Evolutionary conservation across 1,139 yeast genomes (phyloP).

Genomic region (Taiozyma sp.): DNA sequence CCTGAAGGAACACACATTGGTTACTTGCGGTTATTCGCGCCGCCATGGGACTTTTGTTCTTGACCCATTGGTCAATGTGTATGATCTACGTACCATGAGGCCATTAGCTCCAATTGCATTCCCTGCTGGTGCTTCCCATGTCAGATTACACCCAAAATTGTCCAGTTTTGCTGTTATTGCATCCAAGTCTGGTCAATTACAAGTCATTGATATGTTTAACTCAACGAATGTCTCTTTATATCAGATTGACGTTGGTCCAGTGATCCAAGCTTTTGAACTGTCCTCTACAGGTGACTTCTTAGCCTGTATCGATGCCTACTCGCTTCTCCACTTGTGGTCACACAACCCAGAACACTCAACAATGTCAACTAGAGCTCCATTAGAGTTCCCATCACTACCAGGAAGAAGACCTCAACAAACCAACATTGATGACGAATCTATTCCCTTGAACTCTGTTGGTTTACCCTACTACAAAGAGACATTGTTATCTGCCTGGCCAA

Average conservation of each 20-base stretch:
- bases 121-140: slow-evolving; percentile 86
- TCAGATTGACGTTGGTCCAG: slow-evolving; percentile 53
- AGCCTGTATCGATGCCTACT: slow-evolving; percentile 61
- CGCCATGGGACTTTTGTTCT: slow-evolving; percentile 48
- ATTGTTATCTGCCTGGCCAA: slow-evolving; percentile 77
- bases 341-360: slow-evolving; percentile 26
- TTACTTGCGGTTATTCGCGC: slow-evolving; percentile 77
- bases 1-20: slow-evolving; percentile 68
- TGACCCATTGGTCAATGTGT: slow-evolving; percentile 78
- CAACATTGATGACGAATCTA: slow-evolving; percentile 36
- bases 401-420: slow-evolving; percentile 32
- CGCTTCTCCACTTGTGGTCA: slow-evolving; percentile 76
- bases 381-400: slow-evolving; percentile 27
- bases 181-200: slow-evolving; percentile 76
- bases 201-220: slow-evolving; percentile 78
- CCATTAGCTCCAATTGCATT: slow-evolving; percentile 81
- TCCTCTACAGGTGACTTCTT: slow-evolving; percentile 81
- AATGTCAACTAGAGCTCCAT: slow-evolving; percentile 32
- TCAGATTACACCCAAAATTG: slow-evolving; percentile 79
- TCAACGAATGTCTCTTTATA: slow-evolving; percentile 60
- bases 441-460: slow-evolving; percentile 71
- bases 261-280: slow-evolving; percentile 55
- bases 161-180: slow-evolving; percentile 77
- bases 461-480: slow-evolving; percentile 83
- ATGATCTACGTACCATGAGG: slow-evolving; percentile 71